These are phyloP conservation scores for Fusarium aywerte DNA, from an alignment of 2,329 filamentous ascomycete genomes.

Conservation along the genomic window DNA sequence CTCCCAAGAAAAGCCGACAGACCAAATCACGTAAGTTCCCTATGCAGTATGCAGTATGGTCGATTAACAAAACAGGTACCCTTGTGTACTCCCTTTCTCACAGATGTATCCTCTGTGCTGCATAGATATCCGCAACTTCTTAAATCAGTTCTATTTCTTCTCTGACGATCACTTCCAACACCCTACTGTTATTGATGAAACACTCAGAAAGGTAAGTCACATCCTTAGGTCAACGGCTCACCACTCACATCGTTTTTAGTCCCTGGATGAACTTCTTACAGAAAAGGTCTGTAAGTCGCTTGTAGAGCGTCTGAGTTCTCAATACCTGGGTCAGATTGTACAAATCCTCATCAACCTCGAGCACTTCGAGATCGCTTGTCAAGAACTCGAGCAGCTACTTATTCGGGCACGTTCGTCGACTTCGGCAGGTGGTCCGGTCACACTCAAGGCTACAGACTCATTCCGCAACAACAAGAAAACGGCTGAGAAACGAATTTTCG, in stretches of 20 bases:
- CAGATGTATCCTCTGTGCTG: constrained; percentile 99
- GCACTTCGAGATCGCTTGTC: constrained; percentile 94
- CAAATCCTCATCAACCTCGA: constrained; percentile 98
- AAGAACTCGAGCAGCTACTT: constrained; percentile 86
- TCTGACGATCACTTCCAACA: constrained; percentile 96
- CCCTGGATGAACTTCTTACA: constrained; percentile 93
- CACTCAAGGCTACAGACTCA: constrained; percentile 82
- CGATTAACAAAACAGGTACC: constrained; percentile 69
- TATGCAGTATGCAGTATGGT: background rate
- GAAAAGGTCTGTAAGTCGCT: constrained; percentile 91
- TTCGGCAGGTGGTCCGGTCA: constrained; percentile 81
- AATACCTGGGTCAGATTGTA: constrained; percentile 97
- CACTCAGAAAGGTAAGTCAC: constrained; percentile 74
- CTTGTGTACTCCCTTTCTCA: constrained; percentile 95
- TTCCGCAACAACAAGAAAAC: constrained; percentile 94
- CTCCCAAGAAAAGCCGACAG: constrained; percentile 78
- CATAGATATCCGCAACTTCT: constrained; percentile 96
- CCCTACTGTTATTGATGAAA: constrained; percentile 89
- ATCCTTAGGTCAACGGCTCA: no score
- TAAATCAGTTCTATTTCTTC: constrained; percentile 99
- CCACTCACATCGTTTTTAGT: constrained; percentile 61
- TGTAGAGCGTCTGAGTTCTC: constrained; percentile 86
- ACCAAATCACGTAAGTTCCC: constrained; percentile 75
- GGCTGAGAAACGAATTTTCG: constrained; percentile 97
- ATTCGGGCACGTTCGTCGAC: constrained; percentile 85